A percentile compares a stretch with the other conserved stretches of the same genome.
Conservation (phyloP, 2,329 filamentous ascomycete species). For the Leptographium radiaticola region DNA sequence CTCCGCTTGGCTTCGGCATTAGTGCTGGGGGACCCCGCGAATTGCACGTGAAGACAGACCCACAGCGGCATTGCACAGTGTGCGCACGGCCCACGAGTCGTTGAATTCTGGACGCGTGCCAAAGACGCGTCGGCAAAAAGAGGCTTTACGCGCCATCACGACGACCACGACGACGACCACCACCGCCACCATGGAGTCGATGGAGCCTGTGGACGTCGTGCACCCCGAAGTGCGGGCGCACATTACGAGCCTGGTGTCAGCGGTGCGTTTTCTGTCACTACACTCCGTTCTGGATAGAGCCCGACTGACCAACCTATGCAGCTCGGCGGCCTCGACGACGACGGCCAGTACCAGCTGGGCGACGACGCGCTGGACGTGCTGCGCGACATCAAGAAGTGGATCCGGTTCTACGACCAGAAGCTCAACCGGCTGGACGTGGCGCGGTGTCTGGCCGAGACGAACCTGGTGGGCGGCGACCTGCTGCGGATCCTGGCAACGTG, state of each 20-base stretch:
- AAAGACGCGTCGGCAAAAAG: no score
- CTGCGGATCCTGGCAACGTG: constrained; percentile 78
- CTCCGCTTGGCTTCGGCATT: constrained; percentile 1
- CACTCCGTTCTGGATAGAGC: no score
- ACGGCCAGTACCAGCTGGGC: constrained; percentile 75
- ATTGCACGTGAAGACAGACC: background rate
- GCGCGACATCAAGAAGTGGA: constrained; percentile 88
- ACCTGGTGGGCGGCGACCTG: constrained; percentile 80
- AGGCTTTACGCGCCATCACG: no score
- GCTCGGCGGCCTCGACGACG: constrained; percentile 76
- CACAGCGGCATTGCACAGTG: no score
- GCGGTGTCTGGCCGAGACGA: constrained; percentile 80
- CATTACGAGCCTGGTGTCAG: constrained; percentile 85
- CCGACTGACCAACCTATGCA: no score
- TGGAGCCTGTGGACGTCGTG: constrained; percentile 49
- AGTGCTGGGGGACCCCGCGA: background rate
- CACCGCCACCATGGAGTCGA: constrained; percentile 34
- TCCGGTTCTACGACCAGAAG: constrained; percentile 88
- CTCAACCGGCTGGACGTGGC: constrained; percentile 90
- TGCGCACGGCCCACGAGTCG: background rate
- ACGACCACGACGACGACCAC: no score
- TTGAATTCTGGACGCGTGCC: no score
- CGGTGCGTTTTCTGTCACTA: constrained; percentile 45
- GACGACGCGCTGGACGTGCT: constrained; percentile 87
- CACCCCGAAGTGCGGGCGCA: constrained; percentile 89